Evolutionary conservation across 1,284 basidiomycete species (phyloP), one percentile per base, ranked within the genome.

Genomic region (Marasmius sp.): DNA sequence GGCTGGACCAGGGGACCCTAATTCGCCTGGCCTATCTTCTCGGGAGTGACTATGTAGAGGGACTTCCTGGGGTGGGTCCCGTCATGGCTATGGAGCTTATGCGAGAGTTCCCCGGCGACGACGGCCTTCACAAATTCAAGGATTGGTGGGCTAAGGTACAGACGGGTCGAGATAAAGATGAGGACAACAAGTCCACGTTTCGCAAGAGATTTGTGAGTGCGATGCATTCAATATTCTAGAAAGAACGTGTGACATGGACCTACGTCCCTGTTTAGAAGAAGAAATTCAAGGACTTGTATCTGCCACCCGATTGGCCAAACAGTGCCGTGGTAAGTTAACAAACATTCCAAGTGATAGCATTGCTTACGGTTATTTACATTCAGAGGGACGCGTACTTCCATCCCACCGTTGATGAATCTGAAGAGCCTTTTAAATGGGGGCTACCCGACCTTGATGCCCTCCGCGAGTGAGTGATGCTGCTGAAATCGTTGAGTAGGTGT

Each of bases 141-240:
- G 85, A 92, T 47, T 99, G 97, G 97, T 99, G 97, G 97, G 73
- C 78, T 60, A 92, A 87, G 69, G 96, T 99, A n/a, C 97, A 99
- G 73, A 87, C 81, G 57, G 97, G 97, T 1, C 86, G 87, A 69
- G 97, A 98, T 74, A 85, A 77, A 61, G 80, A 82, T 10, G 83
- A 85, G 20, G 92, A 95, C 60, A 92, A 80, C 65, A 79, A 82
- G 49, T 88, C 88, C 8, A 84, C 86, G 67, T 97, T 96, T 77
- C 85, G 88, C 67, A 88, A 85, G 70, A 86, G 87, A 67, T 97
- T 98, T 78, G 95, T 95, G 70, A 75, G 93, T 84, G 7, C 27
- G 27, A 27, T 27, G 5, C 27, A 36, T 38, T 36, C 48, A 14
- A 11, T 47, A 37, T 33, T 55, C 16, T 22, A 6, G 37, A 36